A percentile compares a stretch with the other conserved stretches of the same genome.
Evolutionary conservation across 176 grass and related monocot species (phyloP).

Genomic region (Bothriochloa decipiens): DNA sequence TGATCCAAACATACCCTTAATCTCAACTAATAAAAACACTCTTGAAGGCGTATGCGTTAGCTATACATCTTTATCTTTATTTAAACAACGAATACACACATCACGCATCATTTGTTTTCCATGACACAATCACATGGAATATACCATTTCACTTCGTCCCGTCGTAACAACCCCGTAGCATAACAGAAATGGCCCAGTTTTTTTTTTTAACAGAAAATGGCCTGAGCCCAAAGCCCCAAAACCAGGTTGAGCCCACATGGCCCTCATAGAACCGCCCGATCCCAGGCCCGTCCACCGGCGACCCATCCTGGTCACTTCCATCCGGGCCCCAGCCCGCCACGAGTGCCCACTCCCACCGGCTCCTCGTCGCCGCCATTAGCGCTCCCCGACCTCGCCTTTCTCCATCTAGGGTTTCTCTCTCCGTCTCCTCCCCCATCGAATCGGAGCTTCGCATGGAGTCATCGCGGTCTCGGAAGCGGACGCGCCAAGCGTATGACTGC

Average conservation of each 20-base stretch:
- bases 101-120: no score
- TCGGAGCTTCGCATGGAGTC: constrained; percentile 62
- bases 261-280: neutral
- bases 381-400: neutral
- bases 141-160: no score
- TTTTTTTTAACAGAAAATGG: no score
- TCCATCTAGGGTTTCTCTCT: constrained; percentile 33
- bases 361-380: constrained; percentile 15
- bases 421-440: constrained; percentile 18
- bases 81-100: no score
- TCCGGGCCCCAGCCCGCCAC: constrained; percentile 32
- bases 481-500: constrained; percentile 53
- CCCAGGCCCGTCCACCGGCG: neutral
- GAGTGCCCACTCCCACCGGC: neutral
- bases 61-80: no score
- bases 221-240: neutral
- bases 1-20: no score
- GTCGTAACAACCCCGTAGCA: no score
- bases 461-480: constrained; percentile 68
- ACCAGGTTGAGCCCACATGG: neutral
- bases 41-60: no score
- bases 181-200: no score
- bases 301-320: neutral
- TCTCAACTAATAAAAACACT: no score
- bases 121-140: no score